A percentile compares a stretch with the other conserved stretches of the same genome.
phyloP scores from a whole-genome alignment of 2,329 filamentous ascomycete species.

The Colletotrichum sp. region DNA sequence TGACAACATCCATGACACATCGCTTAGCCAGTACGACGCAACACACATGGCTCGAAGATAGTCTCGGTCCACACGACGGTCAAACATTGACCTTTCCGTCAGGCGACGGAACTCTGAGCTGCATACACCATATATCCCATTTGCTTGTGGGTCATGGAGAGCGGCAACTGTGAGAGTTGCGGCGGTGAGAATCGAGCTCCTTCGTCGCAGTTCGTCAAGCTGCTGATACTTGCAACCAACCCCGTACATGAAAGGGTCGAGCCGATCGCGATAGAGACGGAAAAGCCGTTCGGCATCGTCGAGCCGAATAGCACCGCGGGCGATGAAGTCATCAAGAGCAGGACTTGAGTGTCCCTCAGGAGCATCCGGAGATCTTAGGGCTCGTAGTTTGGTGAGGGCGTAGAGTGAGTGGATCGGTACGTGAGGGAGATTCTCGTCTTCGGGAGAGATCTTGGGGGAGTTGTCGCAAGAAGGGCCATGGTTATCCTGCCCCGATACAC shows the following conservation, averaged over 20 bases:
- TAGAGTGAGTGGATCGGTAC: constrained; percentile 45
- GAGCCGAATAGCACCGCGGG: constrained; percentile 45
- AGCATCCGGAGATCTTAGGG: constrained; percentile 36
- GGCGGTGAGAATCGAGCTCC: constrained; percentile 59
- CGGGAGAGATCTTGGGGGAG: constrained; percentile 24
- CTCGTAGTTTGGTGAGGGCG: constrained; percentile 40
- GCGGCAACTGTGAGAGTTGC: constrained; percentile 63
- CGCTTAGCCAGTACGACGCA: constrained; percentile 67
- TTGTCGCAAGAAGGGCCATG: constrained; percentile 25
- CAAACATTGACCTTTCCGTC: constrained; percentile 49
- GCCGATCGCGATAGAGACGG: constrained; percentile 51
- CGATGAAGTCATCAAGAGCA: constrained; percentile 36
- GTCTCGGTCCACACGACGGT: constrained; percentile 44
- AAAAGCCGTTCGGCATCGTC: constrained; percentile 58
- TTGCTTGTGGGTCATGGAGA: constrained; percentile 59
- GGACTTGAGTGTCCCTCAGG: constrained; percentile 4
- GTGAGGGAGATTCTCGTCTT: constrained; percentile 40
- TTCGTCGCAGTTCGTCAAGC: constrained; percentile 56
- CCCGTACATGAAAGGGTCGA: constrained; percentile 56
- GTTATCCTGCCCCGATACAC: constrained; percentile 8
- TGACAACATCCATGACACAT: constrained; percentile 67
- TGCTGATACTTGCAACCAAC: constrained; percentile 55
- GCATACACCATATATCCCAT: constrained; percentile 56
- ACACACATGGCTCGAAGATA: constrained; percentile 65
- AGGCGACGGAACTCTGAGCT: constrained; percentile 60